A percentile compares a stretch with the other conserved stretches of the same genome.
Evolutionary conservation across 2,329 filamentous ascomycete genomes (phyloP).

Genomic region (Akanthomyces lecanii): DNA sequence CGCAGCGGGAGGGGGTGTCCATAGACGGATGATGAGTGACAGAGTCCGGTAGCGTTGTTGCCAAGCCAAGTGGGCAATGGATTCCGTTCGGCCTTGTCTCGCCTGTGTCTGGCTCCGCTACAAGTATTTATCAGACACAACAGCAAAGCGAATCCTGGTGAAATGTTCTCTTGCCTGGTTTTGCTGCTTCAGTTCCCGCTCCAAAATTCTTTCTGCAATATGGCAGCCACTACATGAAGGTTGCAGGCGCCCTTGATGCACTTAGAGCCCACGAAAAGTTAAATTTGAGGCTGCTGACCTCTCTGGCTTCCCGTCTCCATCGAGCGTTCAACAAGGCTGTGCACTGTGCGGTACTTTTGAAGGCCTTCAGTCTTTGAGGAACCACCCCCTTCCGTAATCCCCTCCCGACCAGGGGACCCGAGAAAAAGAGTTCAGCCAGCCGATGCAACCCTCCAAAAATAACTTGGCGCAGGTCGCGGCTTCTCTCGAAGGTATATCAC

Average conservation of each 20-base stretch:
- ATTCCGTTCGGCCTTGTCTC: background rate
- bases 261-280: background rate
- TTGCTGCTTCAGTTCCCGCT: background rate
- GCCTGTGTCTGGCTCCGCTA: too few relatives aligned
- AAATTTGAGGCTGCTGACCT: background rate
- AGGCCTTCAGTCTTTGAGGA: background rate
- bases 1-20: too few relatives aligned
- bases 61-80: background rate
- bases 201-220: too few relatives aligned
- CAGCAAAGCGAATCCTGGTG: background rate
- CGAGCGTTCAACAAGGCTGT: background rate
- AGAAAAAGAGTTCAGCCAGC: background rate
- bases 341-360: background rate
- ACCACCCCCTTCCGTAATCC: background rate
- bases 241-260: background rate
- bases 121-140: background rate
- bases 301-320: background rate
- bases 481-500: background rate
- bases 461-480: background rate
- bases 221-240: too few relatives aligned
- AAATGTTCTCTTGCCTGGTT: background rate
- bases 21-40: background rate
- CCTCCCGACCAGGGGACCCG: background rate
- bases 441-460: background rate
- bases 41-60: background rate